A percentile compares a stretch with the other conserved stretches of the same genome.
These are phyloP conservation scores for Besnoitia besnoiti DNA, from an alignment of 169 alveolate species.

Conservation along the genomic window DNA sequence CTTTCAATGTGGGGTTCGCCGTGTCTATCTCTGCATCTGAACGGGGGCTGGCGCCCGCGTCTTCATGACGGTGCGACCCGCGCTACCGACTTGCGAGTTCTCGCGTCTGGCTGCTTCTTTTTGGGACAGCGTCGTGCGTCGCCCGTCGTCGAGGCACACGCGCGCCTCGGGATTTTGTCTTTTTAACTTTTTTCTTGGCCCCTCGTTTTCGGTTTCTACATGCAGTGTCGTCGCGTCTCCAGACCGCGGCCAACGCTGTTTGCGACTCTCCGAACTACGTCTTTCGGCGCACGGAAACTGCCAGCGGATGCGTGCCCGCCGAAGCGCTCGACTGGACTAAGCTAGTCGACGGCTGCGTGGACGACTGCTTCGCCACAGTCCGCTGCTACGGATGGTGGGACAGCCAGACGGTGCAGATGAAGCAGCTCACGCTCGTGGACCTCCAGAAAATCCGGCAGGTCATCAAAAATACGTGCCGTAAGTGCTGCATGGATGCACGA, in stretches of 20 bases:
- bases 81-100: too few species aligned
- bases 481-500: too few species aligned
- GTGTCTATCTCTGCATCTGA: too few species aligned
- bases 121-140: too few species aligned
- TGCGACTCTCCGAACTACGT: neutral
- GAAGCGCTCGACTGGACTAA: neutral
- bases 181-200: neutral
- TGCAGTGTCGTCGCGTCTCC: neutral
- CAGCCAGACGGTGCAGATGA: neutral
- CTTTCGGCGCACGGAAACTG: neutral
- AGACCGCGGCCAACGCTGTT: neutral
- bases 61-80: too few species aligned
- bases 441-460: too few species aligned
- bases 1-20: too few species aligned
- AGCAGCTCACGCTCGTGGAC: too few species aligned
- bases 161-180: neutral
- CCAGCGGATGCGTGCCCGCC: neutral
- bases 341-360: neutral
- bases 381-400: neutral
- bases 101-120: too few species aligned
- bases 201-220: neutral
- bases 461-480: neutral
- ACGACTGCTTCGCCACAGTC: neutral
- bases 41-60: too few species aligned
- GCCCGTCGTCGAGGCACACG: too few species aligned